Conservation (phyloP, 129 eudicot genomes). For the Helianthus tuberosus region DNA sequence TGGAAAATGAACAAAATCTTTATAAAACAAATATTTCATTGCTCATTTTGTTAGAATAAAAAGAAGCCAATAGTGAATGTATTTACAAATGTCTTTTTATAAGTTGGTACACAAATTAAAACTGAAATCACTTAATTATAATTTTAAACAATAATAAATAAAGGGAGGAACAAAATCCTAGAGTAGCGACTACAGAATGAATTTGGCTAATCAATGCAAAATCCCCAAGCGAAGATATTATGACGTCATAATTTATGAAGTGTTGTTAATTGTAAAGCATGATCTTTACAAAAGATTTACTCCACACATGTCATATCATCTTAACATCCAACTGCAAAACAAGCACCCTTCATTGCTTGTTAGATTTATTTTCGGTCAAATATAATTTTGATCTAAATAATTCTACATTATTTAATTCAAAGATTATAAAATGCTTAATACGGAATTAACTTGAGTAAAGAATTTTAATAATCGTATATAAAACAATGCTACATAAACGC, state of each 20-base stretch:
- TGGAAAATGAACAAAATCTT: too few relatives aligned
- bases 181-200: not conserved
- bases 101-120: too few relatives aligned
- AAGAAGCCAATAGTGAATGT: too few relatives aligned
- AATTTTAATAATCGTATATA: too few relatives aligned
- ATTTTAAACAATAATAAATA: too few relatives aligned
- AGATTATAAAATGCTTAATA: too few relatives aligned
- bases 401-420: not conserved
- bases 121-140: too few relatives aligned
- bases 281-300: slow-evolving; percentile 35
- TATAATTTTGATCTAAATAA: not conserved
- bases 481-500: too few relatives aligned
- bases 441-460: too few relatives aligned
- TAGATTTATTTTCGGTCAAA: not conserved
- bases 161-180: not conserved
- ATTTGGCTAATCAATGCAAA: slow-evolving; percentile 22
- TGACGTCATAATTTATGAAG: slow-evolving; percentile 13
- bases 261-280: slow-evolving; percentile 6
- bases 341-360: not conserved
- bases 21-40: too few relatives aligned
- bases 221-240: slow-evolving; percentile 5
- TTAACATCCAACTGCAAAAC: slow-evolving; percentile 14
- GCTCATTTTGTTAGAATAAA: too few relatives aligned
- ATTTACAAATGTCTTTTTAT: too few relatives aligned
- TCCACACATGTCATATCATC: slow-evolving; percentile 30